A percentile compares a stretch with the other conserved stretches of the same genome.
Evolutionary conservation across 1,139 yeast genomes (phyloP).

Genomic region (Yamadazyma triangularis): DNA sequence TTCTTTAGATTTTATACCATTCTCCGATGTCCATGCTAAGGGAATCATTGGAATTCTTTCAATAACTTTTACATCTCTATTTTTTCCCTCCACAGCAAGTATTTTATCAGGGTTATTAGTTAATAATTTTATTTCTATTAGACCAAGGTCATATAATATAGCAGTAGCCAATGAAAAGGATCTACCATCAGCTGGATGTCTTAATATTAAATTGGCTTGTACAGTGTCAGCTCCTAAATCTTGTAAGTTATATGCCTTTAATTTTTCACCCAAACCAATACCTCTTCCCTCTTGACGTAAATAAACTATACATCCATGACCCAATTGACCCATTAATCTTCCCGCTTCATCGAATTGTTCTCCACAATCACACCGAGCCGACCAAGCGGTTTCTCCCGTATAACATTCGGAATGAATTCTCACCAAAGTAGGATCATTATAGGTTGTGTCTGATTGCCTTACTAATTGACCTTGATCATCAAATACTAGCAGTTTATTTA

Average conservation of each 20-base stretch:
- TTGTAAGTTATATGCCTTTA: constrained; percentile 94
- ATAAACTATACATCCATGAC: constrained; percentile 93
- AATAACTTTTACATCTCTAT: constrained; percentile 62
- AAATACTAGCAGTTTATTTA: constrained; percentile 41
- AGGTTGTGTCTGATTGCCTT: constrained; percentile 31
- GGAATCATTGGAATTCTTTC: constrained; percentile 97
- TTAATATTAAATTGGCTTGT: constrained; percentile 84
- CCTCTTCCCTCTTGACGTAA: constrained; percentile 98
- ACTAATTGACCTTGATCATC: constrained; percentile 48
- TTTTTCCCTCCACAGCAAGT: constrained; percentile 85
- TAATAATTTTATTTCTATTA: constrained; percentile 65
- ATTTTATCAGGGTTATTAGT: constrained; percentile 97
- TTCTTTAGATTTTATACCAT: constrained; percentile 78
- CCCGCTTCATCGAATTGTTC: constrained; percentile 99
- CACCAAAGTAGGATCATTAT: constrained; percentile 45
- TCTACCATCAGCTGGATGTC: constrained; percentile 97
- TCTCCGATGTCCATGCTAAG: constrained; percentile 68
- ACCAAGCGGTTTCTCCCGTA: constrained; percentile 99
- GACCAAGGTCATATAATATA: constrained; percentile 78
- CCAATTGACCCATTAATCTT: constrained; percentile 76
- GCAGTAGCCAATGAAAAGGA: constrained; percentile 93
- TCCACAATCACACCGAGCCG: constrained; percentile 98
- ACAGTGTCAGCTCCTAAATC: constrained; percentile 99
- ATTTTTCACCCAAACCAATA: constrained; percentile 92
- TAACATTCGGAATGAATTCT: constrained; percentile 97